Percentiles rank a stretch among this genome's conserved stretches.
phyloP scores from a whole-genome alignment of 176 grass and related monocot genomes.

The Oryza glumipatula region DNA sequence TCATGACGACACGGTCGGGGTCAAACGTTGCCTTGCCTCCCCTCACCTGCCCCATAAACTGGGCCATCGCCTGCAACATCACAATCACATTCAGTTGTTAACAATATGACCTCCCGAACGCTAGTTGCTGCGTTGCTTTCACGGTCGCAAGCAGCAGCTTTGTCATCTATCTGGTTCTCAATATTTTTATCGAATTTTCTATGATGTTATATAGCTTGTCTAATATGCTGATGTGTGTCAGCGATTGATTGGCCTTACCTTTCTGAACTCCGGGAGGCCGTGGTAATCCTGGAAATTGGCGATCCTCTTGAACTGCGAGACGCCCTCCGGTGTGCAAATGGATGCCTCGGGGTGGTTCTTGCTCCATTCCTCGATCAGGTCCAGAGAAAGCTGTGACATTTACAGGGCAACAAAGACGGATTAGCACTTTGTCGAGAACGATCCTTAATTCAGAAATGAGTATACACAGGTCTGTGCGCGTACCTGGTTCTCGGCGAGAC shows the following conservation, averaged over 20 bases:
- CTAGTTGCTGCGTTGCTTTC: constrained; percentile 34
- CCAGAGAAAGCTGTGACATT: constrained; percentile 62
- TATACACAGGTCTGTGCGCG: too few relatives aligned
- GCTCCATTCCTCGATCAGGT: constrained; percentile 81
- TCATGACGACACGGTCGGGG: constrained; percentile 74
- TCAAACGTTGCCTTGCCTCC: constrained; percentile 69
- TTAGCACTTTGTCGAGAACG: not conserved
- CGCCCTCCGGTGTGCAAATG: constrained; percentile 70
- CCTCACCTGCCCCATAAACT: constrained; percentile 86
- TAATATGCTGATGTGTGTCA: not conserved
- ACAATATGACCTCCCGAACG: constrained; percentile 5
- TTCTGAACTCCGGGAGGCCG: constrained; percentile 69
- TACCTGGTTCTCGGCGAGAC: constrained; percentile 88
- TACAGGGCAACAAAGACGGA: not conserved
- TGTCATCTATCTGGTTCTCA: not conserved
- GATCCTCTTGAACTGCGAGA: constrained; percentile 57
- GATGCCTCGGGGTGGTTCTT: constrained; percentile 80
- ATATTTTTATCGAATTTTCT: not conserved
- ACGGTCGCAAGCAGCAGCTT: not conserved
- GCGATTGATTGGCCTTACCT: constrained; percentile 39
- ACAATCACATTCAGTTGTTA: constrained; percentile 21
- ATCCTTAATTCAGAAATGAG: not conserved
- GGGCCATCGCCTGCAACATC: constrained; percentile 74
- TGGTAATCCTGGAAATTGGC: constrained; percentile 99
- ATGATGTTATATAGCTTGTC: not conserved